Evolutionary conservation across 73 alveolate species (phyloP).

Genomic region (Paramecium tetraurelia): DNA sequence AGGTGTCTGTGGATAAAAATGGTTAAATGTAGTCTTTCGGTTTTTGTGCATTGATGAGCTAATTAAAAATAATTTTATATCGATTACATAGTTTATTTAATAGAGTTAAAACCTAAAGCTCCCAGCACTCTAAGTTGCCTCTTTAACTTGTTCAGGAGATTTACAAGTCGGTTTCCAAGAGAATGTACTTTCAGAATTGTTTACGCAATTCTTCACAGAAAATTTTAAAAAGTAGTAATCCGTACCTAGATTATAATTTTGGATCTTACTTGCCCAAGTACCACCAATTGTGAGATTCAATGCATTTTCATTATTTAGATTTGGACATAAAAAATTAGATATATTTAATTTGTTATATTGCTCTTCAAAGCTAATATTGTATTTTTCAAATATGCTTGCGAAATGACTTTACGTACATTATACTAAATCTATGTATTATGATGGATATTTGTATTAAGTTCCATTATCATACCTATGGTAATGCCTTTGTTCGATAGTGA

Average conservation of each 20-base stretch:
- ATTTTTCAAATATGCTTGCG: not conserved
- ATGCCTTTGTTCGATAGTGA: not conserved
- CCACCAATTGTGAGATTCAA: not conserved
- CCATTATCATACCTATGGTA: constrained; percentile 3
- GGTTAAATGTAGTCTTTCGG: not conserved
- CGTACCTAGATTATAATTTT: not conserved
- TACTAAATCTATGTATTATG: not conserved
- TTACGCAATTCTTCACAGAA: constrained; percentile 2
- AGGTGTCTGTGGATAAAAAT: not conserved
- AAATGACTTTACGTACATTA: not conserved
- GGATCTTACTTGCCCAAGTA: not conserved
- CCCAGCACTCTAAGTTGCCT: not conserved
- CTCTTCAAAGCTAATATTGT: not conserved
- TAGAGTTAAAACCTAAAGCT: constrained; percentile 7
- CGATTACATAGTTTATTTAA: not conserved
- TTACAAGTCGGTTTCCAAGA: constrained; percentile 57
- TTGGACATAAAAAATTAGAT: not conserved
- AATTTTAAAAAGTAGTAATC: constrained; percentile 31
- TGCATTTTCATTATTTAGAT: not conserved
- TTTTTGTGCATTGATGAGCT: not conserved
- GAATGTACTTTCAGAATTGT: not conserved
- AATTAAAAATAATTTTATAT: not conserved
- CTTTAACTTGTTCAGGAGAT: not conserved
- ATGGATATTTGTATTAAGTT: not conserved
- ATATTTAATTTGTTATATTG: not conserved